Evolutionary conservation across 805 yeast genomes (phyloP), one percentile per base, ranked within the genome.

Genomic region (Saturnispora sanitii): DNA sequence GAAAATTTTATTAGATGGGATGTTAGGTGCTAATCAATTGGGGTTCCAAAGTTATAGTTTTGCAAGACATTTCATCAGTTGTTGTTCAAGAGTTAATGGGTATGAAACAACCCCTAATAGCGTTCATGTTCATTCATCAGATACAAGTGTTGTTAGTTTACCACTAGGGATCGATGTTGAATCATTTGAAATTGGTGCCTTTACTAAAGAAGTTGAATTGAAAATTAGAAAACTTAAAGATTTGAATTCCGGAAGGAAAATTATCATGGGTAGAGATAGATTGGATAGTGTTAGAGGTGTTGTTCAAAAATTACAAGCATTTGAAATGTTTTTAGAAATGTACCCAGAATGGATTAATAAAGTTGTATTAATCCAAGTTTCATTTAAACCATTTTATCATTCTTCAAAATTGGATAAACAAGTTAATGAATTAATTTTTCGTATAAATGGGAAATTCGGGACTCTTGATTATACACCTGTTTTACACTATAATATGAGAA

Each of bases 191-290:
- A 64, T 66, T 33, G 90, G 82, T 48, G 76, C 80, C 15, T 73
- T 73, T 45, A 58, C 62, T 1, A 48, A 53, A 5, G 58, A 60
- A 23, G 72, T 82, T 35, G 82, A 77, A 45, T 72, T 68, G 20
- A 82, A 84, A 55, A 79, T 83, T 9, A 45, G 65, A 18, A 77
- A 83, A 3, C 73, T 92, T 44, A 70, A 73, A 46, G 71, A 73
- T 43, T 63, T 80, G 28, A 81, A 81, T 53, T 68, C 66, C 21
- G 78, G 70, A 43, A 75, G 79, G 51, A 83, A 80, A 58, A 76
- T 92, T 48, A 83, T 92, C 50, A 82, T 92, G 31, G 98, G 98
- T 23, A 77, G 98, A 57, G 99, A 92, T 57, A 67, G 97, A 45
- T 71, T 92, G 45, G 97, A 92, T 58, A 65, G 81, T 8, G 95